Evolutionary conservation across 805 yeast species (phyloP), one percentile per base, ranked within the genome.

Genomic region (Saccharomycopsis vini): DNA sequence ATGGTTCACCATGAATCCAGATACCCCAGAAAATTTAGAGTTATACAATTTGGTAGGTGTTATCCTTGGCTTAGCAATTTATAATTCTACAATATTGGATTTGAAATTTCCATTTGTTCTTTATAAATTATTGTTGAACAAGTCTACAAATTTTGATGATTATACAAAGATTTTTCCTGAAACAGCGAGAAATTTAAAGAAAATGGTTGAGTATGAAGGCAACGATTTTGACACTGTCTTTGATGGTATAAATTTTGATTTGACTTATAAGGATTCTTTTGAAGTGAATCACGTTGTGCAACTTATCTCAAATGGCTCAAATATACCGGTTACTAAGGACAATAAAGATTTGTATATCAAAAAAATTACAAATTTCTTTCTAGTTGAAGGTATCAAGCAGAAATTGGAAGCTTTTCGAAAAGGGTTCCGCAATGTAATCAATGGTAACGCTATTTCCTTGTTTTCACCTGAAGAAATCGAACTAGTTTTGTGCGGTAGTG

Each of bases 81-180:
- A 85, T 60, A 92, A 90, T 60, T 83, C 96, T 0, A 81, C 88
- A 1, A 87, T 89, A 39, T 64, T 90, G 37, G 95, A 88, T 57
- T 64, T 90, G 44, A 73, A 73, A 36, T 76, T 90, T 44, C 96
- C 97, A 0, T 63, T 66, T 28, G 83, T 83, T 0, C 60, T 88
- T 31, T 92, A 83, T 62, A 89, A 87, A 62, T 73, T 84, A 48
- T 62, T 90, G 32, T 64, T 86, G 52, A 68, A 68, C 4, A 66
- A 72, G 41, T 73, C 72, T 4, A 62, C 77, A 22, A 69, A 68
- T 0, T 61, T 85, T 39, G 72, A 72, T 2, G 97, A 92, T 58
- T 81, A 77, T 50, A 58, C 61, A 35, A 77, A 79, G 52, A 58
- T 89, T 20, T 79, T 73, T 56, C 97, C 97, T 0, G 72, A 71